A percentile compares a stretch with the other conserved stretches of the same genome.
phyloP scores from a whole-genome alignment of 2,329 filamentous ascomycete species.

The Tolypocladium ovalisporum region DNA sequence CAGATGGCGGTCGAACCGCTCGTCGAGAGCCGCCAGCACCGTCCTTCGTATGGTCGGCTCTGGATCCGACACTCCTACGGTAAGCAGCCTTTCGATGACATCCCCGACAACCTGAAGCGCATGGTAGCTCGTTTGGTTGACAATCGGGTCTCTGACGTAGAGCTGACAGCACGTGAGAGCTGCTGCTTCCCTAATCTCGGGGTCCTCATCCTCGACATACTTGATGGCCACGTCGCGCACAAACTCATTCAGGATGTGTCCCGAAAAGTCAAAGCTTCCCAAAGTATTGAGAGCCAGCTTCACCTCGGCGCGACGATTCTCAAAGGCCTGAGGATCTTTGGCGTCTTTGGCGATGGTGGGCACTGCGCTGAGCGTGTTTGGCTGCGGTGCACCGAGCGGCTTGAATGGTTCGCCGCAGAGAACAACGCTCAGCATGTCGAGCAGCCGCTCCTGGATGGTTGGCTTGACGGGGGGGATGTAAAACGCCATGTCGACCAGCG shows the following conservation, averaged over 20 bases:
- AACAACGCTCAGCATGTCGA: slow-evolving; percentile 91
- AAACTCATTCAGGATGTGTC: slow-evolving; percentile 94
- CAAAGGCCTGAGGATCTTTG: slow-evolving; percentile 72
- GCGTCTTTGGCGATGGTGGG: slow-evolving; percentile 80
- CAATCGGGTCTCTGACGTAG: slow-evolving; percentile 92
- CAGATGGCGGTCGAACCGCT: slow-evolving; percentile 91
- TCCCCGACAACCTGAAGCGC: slow-evolving; percentile 95
- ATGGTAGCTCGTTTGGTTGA: slow-evolving; percentile 95
- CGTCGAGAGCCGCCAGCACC: slow-evolving; percentile 79
- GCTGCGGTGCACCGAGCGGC: slow-evolving; percentile 78
- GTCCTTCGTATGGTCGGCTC: slow-evolving; percentile 82
- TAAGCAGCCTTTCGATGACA: slow-evolving; percentile 92
- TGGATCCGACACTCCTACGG: slow-evolving; percentile 85
- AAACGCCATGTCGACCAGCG: slow-evolving; percentile 95
- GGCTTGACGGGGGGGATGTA: slow-evolving; percentile 93
- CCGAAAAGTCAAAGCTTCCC: slow-evolving; percentile 93
- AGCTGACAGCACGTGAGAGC: slow-evolving; percentile 96
- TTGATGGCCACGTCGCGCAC: slow-evolving; percentile 96
- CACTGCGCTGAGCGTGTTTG: slow-evolving; percentile 68
- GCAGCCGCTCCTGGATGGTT: slow-evolving; percentile 83
- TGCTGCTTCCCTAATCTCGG: slow-evolving; percentile 86
- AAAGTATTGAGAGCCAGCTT: slow-evolving; percentile 89
- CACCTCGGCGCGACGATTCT: slow-evolving; percentile 74
- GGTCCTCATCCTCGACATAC: slow-evolving; percentile 93
- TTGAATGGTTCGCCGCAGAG: slow-evolving; percentile 88